Evolutionary conservation across 2,329 filamentous ascomycete genomes (phyloP).

Genomic region (Colletotrichum noveboracense): DNA sequence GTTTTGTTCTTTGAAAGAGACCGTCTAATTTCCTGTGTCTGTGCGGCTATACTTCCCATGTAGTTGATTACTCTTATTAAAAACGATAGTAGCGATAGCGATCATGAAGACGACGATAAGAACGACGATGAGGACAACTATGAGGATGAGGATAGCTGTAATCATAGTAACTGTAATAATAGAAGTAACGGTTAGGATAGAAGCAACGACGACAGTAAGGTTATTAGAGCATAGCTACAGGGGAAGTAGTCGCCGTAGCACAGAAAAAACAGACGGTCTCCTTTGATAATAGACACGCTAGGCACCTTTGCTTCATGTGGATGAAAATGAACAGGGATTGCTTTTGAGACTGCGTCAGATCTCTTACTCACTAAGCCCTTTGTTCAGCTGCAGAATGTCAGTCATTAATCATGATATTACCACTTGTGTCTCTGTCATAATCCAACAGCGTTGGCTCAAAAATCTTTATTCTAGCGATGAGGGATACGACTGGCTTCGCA

Average conservation of each 20-base stretch:
- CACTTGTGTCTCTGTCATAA: background rate
- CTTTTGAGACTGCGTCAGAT: background rate
- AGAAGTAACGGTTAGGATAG: too few relatives aligned
- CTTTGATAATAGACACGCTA: background rate
- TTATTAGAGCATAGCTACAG: too few relatives aligned
- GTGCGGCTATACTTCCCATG: too few relatives aligned
- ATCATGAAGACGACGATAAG: too few relatives aligned
- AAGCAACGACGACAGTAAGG: too few relatives aligned
- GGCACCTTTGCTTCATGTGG: background rate
- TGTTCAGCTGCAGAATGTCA: background rate
- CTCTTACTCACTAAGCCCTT: background rate
- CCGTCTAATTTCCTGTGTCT: too few relatives aligned
- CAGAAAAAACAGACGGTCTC: background rate
- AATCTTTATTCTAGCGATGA: background rate
- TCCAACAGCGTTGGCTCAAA: background rate
- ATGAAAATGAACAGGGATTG: background rate
- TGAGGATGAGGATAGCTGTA: too few relatives aligned
- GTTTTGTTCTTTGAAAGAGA: background rate
- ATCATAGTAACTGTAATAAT: too few relatives aligned
- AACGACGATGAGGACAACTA: too few relatives aligned
- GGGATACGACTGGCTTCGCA: background rate
- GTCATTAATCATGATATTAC: rapidly evolving
- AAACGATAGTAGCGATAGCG: too few relatives aligned
- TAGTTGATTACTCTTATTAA: too few relatives aligned
- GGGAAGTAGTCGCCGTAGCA: too few relatives aligned